Conservation (phyloP, 2,329 filamentous ascomycete genomes). For the Talaromyces sp. region DNA sequence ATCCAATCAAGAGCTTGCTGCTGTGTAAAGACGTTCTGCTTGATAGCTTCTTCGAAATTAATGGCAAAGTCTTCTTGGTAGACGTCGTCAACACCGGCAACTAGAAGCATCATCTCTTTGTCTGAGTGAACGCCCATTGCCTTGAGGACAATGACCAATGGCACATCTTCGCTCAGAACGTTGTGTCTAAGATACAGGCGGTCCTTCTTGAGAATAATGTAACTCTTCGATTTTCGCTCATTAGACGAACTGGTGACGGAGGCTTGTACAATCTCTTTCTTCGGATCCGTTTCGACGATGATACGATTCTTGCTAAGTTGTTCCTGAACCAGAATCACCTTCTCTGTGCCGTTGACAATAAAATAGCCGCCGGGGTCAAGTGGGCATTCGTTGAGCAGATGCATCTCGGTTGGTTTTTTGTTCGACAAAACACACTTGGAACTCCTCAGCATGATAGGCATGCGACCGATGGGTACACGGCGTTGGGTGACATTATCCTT, state of each 20-base stretch:
- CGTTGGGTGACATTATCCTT: conserved; percentile 67
- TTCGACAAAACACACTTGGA: conserved; percentile 83
- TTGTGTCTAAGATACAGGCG: conserved; percentile 87
- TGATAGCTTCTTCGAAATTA: conserved; percentile 89
- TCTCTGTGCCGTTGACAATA: conserved; percentile 94
- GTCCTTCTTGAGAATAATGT: conserved; percentile 91
- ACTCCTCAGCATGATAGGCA: conserved; percentile 96
- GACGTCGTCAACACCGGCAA: conserved; percentile 76
- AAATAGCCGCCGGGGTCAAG: conserved; percentile 97
- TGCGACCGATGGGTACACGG: conserved; percentile 70
- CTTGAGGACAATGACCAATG: conserved; percentile 87
- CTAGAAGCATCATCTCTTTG: conserved; percentile 87
- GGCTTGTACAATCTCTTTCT: conserved; percentile 89
- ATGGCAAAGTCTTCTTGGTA: conserved; percentile 95
- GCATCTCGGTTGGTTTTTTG: conserved; percentile 84
- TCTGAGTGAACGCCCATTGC: conserved; percentile 91
- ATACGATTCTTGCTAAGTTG: conserved; percentile 99
- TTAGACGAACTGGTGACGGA: conserved; percentile 97
- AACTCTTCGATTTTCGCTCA: conserved; percentile 96
- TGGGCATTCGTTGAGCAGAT: conserved; percentile 87
- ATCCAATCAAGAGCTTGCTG: conserved; percentile 94
- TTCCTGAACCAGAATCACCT: conserved; percentile 97
- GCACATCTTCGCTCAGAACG: conserved; percentile 86
- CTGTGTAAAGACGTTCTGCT: conserved; percentile 80
- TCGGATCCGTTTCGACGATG: conserved; percentile 87